These are phyloP conservation scores for Fragaria nilgerrensis DNA, from an alignment of 306 rosid species.

Conservation along the genomic window DNA sequence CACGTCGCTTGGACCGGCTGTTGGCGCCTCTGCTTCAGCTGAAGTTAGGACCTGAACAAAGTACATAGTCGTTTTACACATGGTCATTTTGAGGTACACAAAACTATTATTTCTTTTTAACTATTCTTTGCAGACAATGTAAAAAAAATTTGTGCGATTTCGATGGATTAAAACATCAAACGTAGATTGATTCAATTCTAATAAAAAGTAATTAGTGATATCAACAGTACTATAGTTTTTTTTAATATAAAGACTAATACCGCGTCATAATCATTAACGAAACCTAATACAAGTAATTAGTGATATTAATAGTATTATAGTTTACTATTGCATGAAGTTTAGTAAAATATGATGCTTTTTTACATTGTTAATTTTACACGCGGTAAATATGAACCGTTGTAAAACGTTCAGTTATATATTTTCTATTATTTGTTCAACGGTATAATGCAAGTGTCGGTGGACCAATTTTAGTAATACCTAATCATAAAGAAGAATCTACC, in stretches of 20 bases:
- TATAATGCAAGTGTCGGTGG: neutral
- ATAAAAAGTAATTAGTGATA: neutral
- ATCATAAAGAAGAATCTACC: neutral
- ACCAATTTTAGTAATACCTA: neutral
- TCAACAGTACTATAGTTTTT: too few relatives aligned
- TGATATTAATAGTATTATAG: too few relatives aligned
- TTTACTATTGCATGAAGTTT: too few relatives aligned
- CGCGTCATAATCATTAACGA: too few relatives aligned
- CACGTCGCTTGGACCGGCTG: conserved; percentile 54
- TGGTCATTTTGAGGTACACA: neutral
- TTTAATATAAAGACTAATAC: too few relatives aligned
- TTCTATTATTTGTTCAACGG: too few relatives aligned
- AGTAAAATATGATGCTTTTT: too few relatives aligned
- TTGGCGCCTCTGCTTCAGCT: conserved; percentile 93
- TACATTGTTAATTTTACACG: too few relatives aligned
- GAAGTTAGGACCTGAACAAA: conserved; percentile 52
- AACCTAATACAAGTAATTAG: too few relatives aligned
- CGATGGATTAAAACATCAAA: neutral
- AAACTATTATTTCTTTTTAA: neutral
- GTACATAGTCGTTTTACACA: neutral
- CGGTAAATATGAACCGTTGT: too few relatives aligned
- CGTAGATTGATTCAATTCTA: neutral
- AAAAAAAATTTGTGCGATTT: too few relatives aligned
- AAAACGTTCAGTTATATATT: too few relatives aligned
- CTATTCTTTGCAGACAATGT: neutral